A percentile compares a stretch with the other conserved stretches of the same genome.
Conservation (phyloP, 352 stramenopile species). For the Phytophthora gonapodyides region DNA sequence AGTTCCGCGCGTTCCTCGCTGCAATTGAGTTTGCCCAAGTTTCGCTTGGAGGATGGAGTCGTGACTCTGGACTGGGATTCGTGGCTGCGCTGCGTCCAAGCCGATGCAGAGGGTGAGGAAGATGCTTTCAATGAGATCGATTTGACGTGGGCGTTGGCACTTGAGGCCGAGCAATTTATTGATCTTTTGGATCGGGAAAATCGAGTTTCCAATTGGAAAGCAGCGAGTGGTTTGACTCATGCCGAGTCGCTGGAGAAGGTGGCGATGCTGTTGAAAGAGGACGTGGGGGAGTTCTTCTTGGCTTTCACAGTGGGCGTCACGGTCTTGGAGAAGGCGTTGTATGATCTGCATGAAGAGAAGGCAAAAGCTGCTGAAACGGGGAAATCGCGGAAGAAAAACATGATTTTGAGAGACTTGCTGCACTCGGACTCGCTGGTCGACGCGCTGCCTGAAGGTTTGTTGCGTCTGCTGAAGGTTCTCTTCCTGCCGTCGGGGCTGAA, state of each 20-base stretch:
- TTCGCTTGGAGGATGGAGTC: conserved; percentile 23
- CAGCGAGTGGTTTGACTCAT: conserved; percentile 34
- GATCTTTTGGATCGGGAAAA: background rate
- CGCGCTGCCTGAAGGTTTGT: conserved; percentile 42
- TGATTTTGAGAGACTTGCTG: conserved; percentile 72
- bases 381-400: conserved; percentile 45
- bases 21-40: conserved; percentile 18
- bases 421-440: conserved; percentile 42
- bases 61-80: conserved; percentile 31
- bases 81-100: conserved; percentile 22
- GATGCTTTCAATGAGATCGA: conserved; percentile 30
- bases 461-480: conserved; percentile 54
- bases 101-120: background rate
- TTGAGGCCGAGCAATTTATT: conserved; percentile 43
- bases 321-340: conserved; percentile 64
- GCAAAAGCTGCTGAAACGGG: background rate
- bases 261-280: conserved; percentile 22
- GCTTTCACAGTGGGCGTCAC: conserved; percentile 60
- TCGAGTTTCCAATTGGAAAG: conserved; percentile 5
- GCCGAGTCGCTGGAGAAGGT: conserved; percentile 30
- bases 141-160: conserved; percentile 42
- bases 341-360: conserved; percentile 49
- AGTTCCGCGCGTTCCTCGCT: conserved; percentile 13
- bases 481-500: conserved; percentile 71
- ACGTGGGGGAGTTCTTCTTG: conserved; percentile 58